Conservation (phyloP, 2,329 filamentous ascomycete genomes). For the Coniosporium tulheliwenetii region DNA sequence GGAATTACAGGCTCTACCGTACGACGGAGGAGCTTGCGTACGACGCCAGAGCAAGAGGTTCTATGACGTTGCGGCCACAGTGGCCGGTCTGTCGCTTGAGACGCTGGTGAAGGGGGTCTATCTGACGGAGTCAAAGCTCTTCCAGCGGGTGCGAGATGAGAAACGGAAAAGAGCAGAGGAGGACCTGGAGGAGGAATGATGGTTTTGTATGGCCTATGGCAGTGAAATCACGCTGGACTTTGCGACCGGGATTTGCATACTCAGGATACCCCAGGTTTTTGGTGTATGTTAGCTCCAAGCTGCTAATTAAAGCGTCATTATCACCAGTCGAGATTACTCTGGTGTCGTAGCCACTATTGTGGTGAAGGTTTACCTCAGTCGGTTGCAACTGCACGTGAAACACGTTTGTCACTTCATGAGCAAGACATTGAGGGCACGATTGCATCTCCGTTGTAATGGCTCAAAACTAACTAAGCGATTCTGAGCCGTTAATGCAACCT, state of each 20-base stretch:
- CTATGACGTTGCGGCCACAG: slow-evolving; percentile 33
- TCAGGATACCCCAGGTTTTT: background rate
- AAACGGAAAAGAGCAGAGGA: slow-evolving; percentile 13
- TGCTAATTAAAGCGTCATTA: background rate
- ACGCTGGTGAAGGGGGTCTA: slow-evolving; percentile 35
- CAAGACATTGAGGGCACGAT: too few species aligned
- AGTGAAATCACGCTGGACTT: background rate
- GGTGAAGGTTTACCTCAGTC: too few species aligned
- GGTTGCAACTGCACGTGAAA: too few species aligned
- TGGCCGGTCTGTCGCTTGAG: slow-evolving; percentile 33
- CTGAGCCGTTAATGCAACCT: too few species aligned
- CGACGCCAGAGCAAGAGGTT: slow-evolving; percentile 24
- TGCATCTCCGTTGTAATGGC: too few species aligned
- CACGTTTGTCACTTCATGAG: too few species aligned
- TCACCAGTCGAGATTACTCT: too few species aligned
- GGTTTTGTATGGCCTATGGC: slow-evolving; percentile 1
- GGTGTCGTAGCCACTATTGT: too few species aligned
- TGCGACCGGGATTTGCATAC: background rate
- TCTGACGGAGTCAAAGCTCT: slow-evolving; percentile 29
- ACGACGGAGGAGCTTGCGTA: slow-evolving; percentile 30
- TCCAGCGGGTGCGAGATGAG: too few species aligned
- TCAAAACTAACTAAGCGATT: too few species aligned
- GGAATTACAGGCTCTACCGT: slow-evolving; percentile 33
- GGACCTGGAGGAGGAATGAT: slow-evolving; percentile 17
- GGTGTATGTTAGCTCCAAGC: background rate